A percentile compares a stretch with the other conserved stretches of the same genome.
Conservation (phyloP, 345 rosid species). For the Erodium maritimum region DNA sequence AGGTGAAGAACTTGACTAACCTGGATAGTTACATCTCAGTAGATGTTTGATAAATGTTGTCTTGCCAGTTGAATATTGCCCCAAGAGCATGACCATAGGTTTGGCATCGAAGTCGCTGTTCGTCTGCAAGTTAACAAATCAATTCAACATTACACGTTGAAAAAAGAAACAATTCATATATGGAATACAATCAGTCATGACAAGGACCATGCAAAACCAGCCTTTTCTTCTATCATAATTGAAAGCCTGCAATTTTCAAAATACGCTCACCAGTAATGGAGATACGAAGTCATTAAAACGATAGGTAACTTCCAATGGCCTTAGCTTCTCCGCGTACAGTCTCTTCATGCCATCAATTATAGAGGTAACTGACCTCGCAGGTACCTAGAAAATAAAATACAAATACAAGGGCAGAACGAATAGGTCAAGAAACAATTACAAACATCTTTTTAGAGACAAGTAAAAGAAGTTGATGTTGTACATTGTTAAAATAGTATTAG, state of each 20-base stretch:
- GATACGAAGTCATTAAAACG: slow-evolving; percentile 88
- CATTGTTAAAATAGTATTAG: no score
- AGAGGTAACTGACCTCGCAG: slow-evolving; percentile 60
- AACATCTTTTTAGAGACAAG: no score
- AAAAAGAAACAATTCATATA: neutral
- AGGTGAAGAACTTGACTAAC: slow-evolving; percentile 20
- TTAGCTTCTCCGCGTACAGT: slow-evolving; percentile 69
- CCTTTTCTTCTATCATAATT: no score
- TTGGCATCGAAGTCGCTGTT: slow-evolving; percentile 89
- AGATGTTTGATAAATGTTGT: slow-evolving; percentile 89
- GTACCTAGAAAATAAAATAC: slow-evolving; percentile 22
- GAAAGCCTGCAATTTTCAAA: no score
- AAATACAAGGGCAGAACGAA: no score
- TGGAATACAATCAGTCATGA: no score
- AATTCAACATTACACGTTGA: neutral
- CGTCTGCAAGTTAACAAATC: slow-evolving; percentile 29
- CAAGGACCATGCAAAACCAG: no score
- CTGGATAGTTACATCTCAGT: slow-evolving; percentile 71
- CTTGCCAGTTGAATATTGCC: slow-evolving; percentile 95
- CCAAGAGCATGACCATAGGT: slow-evolving; percentile 95
- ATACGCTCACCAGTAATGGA: slow-evolving; percentile 52
- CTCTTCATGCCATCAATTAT: slow-evolving; percentile 83
- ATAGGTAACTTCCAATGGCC: slow-evolving; percentile 74
- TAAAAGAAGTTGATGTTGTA: no score
- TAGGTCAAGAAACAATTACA: no score